These are phyloP conservation scores for Fonsecaea multimorphosa DNA, from an alignment of 2,329 filamentous ascomycete genomes.

Conservation along the genomic window DNA sequence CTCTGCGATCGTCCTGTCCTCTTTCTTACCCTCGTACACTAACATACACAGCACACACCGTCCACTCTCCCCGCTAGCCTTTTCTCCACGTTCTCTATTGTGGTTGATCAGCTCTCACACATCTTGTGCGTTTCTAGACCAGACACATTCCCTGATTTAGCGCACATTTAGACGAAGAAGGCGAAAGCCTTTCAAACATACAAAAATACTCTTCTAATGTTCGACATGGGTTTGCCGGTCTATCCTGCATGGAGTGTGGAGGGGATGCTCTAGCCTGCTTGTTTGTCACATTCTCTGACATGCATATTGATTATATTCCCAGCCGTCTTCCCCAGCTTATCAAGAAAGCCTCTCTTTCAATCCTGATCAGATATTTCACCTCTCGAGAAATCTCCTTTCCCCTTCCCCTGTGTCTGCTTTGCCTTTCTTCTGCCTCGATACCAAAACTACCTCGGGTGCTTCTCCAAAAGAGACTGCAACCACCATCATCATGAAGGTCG, in stretches of 20 bases:
- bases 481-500: conserved; percentile 34
- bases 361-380: neutral
- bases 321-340: conserved; percentile 13
- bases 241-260: neutral
- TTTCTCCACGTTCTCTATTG: conserved; percentile 16
- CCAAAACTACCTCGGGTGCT: neutral
- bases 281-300: conserved; percentile 10
- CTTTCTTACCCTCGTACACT: neutral
- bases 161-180: conserved; percentile 4
- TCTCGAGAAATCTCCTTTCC: neutral
- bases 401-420: neutral
- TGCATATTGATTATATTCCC: conserved; percentile 21
- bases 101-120: conserved; percentile 5
- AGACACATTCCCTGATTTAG: neutral
- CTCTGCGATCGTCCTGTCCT: neutral
- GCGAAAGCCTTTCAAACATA: conserved; percentile 1
- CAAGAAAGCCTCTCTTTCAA: conserved; percentile 1
- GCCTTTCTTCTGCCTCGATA: neutral
- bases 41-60: neutral
- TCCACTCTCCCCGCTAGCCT: conserved; percentile 8
- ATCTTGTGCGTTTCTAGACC: conserved; percentile 8
- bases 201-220: no score
- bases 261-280: neutral
- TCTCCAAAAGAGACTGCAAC: conserved; percentile 2
- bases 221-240: conserved; percentile 4